A percentile compares a stretch with the other conserved stretches of the same genome.
These are phyloP conservation scores for Hypericum androsaemum DNA, from an alignment of 345 rosid species.

Conservation along the genomic window DNA sequence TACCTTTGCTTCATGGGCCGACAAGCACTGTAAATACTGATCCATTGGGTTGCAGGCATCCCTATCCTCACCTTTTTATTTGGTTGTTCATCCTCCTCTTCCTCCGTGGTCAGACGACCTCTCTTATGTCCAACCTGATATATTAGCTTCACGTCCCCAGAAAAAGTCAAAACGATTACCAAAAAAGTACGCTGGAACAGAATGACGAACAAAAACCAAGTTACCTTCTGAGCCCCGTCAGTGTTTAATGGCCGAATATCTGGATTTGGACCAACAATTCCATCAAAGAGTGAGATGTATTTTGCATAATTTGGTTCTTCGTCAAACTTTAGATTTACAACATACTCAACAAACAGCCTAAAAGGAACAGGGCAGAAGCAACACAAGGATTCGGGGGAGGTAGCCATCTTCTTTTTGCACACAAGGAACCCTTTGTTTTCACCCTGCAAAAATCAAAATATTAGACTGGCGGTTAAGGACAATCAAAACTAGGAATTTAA, in stretches of 20 bases:
- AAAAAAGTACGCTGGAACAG: slow-evolving; percentile 2
- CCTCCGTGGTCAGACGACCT: slow-evolving; percentile 76
- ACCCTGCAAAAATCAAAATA: slow-evolving; percentile 45
- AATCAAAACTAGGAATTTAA: too few species aligned
- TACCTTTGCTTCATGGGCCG: slow-evolving; percentile 97
- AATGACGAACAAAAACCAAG: background rate
- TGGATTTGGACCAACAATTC: slow-evolving; percentile 84
- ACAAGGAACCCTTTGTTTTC: slow-evolving; percentile 94
- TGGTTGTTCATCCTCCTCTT: slow-evolving; percentile 87
- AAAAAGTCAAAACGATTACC: background rate
- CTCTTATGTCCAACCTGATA: slow-evolving; percentile 95
- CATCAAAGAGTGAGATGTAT: slow-evolving; percentile 50
- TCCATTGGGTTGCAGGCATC: slow-evolving; percentile 99
- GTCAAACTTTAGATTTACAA: slow-evolving; percentile 85
- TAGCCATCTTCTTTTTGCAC: slow-evolving; percentile 97
- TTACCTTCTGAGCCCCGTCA: slow-evolving; percentile 95
- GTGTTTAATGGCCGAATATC: slow-evolving; percentile 94
- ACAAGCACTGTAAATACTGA: slow-evolving; percentile 88
- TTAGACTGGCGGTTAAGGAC: slow-evolving; percentile 7
- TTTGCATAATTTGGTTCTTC: slow-evolving; percentile 97
- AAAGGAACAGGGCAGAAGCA: slow-evolving; percentile 87
- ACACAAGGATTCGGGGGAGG: slow-evolving; percentile 86
- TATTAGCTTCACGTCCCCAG: slow-evolving; percentile 50
- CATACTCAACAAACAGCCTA: slow-evolving; percentile 79
- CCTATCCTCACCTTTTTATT: slow-evolving; percentile 94